Evolutionary conservation across 208 protist genomes (phyloP).

Genomic region (Leishmania tropica): DNA sequence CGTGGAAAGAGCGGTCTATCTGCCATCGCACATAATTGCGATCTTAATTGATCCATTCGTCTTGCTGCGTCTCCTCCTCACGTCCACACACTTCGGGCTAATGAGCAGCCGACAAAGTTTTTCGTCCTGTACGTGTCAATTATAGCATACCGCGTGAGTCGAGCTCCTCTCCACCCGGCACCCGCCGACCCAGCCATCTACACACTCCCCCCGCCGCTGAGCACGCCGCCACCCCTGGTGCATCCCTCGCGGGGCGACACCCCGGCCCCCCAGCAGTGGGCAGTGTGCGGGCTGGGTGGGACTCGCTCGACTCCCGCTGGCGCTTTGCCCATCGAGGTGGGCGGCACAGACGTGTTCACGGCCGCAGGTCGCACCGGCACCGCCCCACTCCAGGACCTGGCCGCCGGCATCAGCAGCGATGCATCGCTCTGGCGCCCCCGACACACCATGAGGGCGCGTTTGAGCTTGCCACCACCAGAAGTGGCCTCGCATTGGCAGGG

Average conservation of each 20-base stretch:
- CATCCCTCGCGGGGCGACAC: too few species aligned
- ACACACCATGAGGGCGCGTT: neutral
- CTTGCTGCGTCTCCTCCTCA: neutral
- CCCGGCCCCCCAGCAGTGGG: neutral
- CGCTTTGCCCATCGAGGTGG: neutral
- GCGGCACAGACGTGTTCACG: neutral
- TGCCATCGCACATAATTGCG: neutral
- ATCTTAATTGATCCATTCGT: neutral
- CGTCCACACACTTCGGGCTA: neutral
- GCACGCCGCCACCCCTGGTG: neutral
- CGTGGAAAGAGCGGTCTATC: neutral
- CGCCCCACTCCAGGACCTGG: too few species aligned
- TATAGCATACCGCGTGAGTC: too few species aligned
- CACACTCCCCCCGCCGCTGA: too few species aligned
- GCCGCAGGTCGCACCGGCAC: neutral
- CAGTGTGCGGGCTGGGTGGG: neutral
- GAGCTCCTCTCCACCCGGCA: neutral
- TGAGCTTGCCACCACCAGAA: neutral
- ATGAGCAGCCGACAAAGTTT: conserved; percentile 2
- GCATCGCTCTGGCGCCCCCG: neutral
- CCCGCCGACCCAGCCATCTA: too few species aligned
- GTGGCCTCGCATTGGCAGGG: neutral
- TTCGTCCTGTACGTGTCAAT: neutral
- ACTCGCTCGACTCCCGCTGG: neutral
- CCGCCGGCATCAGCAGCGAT: neutral